These are phyloP conservation scores for Xylaria curta DNA, from an alignment of 495 filamentous ascomycete species.

Conservation along the genomic window DNA sequence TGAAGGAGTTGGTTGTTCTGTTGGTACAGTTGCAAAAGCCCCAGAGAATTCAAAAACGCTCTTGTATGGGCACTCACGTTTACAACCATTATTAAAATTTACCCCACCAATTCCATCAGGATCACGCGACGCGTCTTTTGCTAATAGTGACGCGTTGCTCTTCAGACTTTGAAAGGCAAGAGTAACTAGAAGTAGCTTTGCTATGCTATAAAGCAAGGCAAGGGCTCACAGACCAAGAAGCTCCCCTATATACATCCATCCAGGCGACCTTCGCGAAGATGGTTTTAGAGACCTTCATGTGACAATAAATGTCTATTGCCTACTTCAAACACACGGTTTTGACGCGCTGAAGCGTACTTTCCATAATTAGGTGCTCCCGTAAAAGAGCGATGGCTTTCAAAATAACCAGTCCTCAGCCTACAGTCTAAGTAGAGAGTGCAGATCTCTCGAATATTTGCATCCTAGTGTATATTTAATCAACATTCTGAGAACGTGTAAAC, in stretches of 20 bases:
- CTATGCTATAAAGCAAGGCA: too few relatives aligned
- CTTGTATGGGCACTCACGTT: neutral
- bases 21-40: neutral
- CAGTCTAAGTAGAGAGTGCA: neutral
- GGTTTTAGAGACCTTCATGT: too few relatives aligned
- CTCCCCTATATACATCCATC: too few relatives aligned
- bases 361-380: neutral
- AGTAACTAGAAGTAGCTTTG: neutral
- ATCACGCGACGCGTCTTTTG: neutral
- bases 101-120: neutral
- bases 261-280: too few relatives aligned
- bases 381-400: neutral
- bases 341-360: neutral
- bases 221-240: too few relatives aligned
- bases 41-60: neutral
- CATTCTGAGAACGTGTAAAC: neutral
- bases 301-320: too few relatives aligned
- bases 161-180: neutral
- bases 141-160: neutral
- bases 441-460: neutral
- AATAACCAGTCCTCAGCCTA: neutral
- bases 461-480: neutral
- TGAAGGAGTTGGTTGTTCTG: neutral
- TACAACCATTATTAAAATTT: neutral
- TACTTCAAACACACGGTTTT: too few relatives aligned